These are phyloP conservation scores for Pseudevernia furfuracea DNA, from an alignment of 495 filamentous ascomycete genomes.

Conservation along the genomic window DNA sequence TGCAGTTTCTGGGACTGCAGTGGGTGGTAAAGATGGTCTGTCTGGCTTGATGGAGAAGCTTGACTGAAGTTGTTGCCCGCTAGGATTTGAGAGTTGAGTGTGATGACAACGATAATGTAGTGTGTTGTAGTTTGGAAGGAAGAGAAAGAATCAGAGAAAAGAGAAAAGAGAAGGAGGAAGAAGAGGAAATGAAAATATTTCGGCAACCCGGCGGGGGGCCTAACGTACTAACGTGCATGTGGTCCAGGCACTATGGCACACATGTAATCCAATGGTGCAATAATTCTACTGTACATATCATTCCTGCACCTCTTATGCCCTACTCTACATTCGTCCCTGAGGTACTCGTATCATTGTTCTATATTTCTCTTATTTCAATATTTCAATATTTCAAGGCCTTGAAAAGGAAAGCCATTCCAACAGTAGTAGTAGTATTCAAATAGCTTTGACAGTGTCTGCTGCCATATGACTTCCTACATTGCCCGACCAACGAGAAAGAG, in stretches of 20 bases:
- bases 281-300: not conserved
- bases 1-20: slow-evolving; percentile 9
- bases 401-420: too few relatives aligned
- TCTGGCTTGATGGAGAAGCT: slow-evolving; percentile 1
- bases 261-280: too few relatives aligned
- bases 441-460: not conserved
- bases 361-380: too few relatives aligned
- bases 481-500: not conserved
- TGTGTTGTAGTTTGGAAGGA: slow-evolving; percentile 3
- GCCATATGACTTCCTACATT: not conserved
- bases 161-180: not conserved
- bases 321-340: too few relatives aligned
- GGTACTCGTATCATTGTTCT: too few relatives aligned
- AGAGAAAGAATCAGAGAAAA: slow-evolving; percentile 2
- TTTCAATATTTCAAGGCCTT: not conserved
- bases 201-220: slow-evolving; percentile 1
- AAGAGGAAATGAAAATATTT: not conserved
- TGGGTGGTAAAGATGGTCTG: not conserved
- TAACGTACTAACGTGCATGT: not conserved
- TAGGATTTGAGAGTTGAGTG: slow-evolving; percentile 1
- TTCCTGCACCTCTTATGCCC: not conserved
- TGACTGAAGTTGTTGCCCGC: not conserved
- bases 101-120: slow-evolving; percentile 7
- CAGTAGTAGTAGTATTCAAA: too few relatives aligned
- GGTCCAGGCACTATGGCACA: too few relatives aligned